phyloP scores from a whole-genome alignment of 768 basidiomycete species.

The Pluteus cervinus region DNA sequence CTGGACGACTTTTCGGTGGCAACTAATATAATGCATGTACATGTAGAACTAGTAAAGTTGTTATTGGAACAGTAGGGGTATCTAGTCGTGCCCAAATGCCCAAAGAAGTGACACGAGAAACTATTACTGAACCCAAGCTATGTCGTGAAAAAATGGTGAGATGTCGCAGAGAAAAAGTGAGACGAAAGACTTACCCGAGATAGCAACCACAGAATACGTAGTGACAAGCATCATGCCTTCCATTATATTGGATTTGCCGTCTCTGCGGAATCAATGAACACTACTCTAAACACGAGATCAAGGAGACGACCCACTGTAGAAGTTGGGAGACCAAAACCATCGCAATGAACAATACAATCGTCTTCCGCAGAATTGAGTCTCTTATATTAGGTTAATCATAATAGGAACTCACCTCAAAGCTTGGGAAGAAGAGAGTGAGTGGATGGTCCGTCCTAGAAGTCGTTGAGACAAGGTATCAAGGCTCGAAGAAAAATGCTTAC shows the following conservation, averaged over 20 bases:
- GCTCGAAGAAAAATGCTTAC: slow-evolving; percentile 32
- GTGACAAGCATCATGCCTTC: slow-evolving; percentile 92
- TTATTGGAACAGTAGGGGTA: too few species aligned
- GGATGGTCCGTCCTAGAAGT: slow-evolving; percentile 59
- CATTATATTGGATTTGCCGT: slow-evolving; percentile 89
- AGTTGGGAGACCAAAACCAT: slow-evolving; percentile 85
- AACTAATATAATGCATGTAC: too few species aligned
- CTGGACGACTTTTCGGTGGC: too few species aligned
- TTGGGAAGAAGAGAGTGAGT: slow-evolving; percentile 76
- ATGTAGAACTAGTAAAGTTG: too few species aligned
- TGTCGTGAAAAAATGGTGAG: slow-evolving; percentile 31
- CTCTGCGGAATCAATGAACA: slow-evolving; percentile 29
- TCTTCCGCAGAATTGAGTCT: slow-evolving; percentile 35
- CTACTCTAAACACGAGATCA: slow-evolving; percentile 3
- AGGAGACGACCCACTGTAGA: slow-evolving; percentile 45
- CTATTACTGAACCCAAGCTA: too few species aligned
- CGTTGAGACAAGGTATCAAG: slow-evolving; percentile 5
- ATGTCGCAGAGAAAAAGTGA: slow-evolving; percentile 23
- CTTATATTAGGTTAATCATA: neutral
- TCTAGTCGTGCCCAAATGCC: too few species aligned
- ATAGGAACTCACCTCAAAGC: slow-evolving; percentile 60
- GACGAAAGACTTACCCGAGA: slow-evolving; percentile 17
- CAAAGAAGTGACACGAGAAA: too few species aligned
- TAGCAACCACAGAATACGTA: too few species aligned
- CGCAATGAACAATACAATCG: slow-evolving; percentile 79